phyloP scores from a whole-genome alignment of 2,329 filamentous ascomycete species.

The Aspergillus unguis region DNA sequence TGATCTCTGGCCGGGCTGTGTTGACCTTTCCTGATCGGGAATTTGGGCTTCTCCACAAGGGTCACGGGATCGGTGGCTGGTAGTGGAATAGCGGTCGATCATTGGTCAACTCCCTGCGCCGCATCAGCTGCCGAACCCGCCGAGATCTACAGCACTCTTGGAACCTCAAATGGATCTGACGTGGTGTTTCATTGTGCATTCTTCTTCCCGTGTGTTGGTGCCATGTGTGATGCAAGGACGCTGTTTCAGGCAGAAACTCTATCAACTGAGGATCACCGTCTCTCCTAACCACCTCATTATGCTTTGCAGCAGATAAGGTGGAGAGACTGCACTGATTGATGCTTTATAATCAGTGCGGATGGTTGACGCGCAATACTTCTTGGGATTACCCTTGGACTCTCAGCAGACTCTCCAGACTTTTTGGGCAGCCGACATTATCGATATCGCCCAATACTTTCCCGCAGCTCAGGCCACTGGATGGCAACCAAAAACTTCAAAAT shows the following conservation, averaged over 20 bases:
- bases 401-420: too few relatives aligned
- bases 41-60: slow-evolving; percentile 6
- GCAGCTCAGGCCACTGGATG: too few relatives aligned
- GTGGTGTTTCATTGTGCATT: slow-evolving; percentile 4
- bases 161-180: background rate
- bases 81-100: background rate
- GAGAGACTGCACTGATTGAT: too few relatives aligned
- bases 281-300: too few relatives aligned
- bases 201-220: background rate
- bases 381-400: too few relatives aligned
- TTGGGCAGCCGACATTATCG: too few relatives aligned
- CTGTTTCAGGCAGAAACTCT: background rate
- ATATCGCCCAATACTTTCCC: too few relatives aligned
- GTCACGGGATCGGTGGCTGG: slow-evolving; percentile 7
- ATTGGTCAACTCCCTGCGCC: slow-evolving; percentile 1
- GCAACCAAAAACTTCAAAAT: too few relatives aligned
- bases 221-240: slow-evolving; percentile 1
- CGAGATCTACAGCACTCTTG: background rate
- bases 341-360: too few relatives aligned
- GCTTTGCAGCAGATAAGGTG: too few relatives aligned
- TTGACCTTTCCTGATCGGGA: slow-evolving; percentile 8
- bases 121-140: background rate
- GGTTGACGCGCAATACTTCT: too few relatives aligned
- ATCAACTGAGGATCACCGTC: too few relatives aligned
- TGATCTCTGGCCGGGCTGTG: slow-evolving; percentile 1